phyloP scores from a whole-genome alignment of 768 basidiomycete genomes.

The Lactarius evosmus region DNA sequence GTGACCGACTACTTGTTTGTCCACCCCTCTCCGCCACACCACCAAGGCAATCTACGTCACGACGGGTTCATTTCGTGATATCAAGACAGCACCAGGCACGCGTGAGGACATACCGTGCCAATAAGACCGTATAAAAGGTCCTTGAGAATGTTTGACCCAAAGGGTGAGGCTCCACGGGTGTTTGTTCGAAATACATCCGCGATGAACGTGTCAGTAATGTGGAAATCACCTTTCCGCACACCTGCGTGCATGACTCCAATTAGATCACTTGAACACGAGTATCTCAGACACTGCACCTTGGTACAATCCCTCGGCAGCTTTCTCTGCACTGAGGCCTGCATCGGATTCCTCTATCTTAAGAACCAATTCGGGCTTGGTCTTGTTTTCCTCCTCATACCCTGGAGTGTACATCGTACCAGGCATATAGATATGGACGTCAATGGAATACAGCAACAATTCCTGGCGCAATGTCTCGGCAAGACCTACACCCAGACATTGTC shows the following conservation, averaged over 20 bases:
- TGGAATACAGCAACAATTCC: slow-evolving; percentile 74
- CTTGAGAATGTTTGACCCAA: slow-evolving; percentile 46
- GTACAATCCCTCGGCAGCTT: slow-evolving; percentile 56
- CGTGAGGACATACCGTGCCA: slow-evolving; percentile 39
- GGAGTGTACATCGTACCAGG: slow-evolving; percentile 79
- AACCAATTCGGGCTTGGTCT: slow-evolving; percentile 70
- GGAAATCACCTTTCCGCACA: slow-evolving; percentile 62
- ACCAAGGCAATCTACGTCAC: slow-evolving; percentile 38
- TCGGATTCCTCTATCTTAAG: slow-evolving; percentile 76
- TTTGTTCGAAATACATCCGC: slow-evolving; percentile 64
- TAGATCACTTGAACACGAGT: background rate
- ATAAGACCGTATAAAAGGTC: slow-evolving; percentile 48
- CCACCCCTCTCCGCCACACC: slow-evolving; percentile 41
- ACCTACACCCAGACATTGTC: slow-evolving; percentile 41
- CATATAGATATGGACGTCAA: slow-evolving; percentile 77
- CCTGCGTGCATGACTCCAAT: slow-evolving; percentile 41
- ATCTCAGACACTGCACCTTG: slow-evolving; percentile 43
- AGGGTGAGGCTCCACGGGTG: slow-evolving; percentile 59
- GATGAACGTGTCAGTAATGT: slow-evolving; percentile 72
- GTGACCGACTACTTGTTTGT: slow-evolving; percentile 36
- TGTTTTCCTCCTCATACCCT: slow-evolving; percentile 73
- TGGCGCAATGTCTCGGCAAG: slow-evolving; percentile 80
- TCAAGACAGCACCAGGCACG: background rate
- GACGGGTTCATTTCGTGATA: background rate
- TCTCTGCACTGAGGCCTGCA: slow-evolving; percentile 57